Base-by-base conservation (phyloP, 192 early-diverging fungal species). In the Coemansia sp. region DNA sequence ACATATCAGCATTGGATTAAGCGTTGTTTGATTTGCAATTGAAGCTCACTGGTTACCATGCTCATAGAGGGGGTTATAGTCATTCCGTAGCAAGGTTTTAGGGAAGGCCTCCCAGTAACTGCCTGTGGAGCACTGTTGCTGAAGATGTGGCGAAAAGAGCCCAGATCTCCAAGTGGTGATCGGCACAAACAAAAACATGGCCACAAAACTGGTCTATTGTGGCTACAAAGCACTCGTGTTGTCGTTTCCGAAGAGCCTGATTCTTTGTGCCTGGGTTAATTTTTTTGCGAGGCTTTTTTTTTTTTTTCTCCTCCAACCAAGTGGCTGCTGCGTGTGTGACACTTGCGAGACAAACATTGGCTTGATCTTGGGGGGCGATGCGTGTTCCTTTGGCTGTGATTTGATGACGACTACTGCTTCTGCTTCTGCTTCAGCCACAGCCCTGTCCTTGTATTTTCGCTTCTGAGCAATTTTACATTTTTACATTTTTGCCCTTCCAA, bases 181-280 rank as follows among this genome's bases (percentile, higher is more conserved):
- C 48, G 25, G 48, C 48, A 23, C 21, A 52, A 28, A 26, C 23
- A 13, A 4, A 23, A 52, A 26, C 23, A 52, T 26, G 13, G n/a
- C n/a, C 41, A 42, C 41, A 42, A 42, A 31, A 31, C 31, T 3
- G 4, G 31, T 31, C 2, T 4, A 3, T 42, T 42, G 41, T 42
- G 23, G 60, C 25, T 45, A 38, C 59, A 42, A 42, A 28, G 59
- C 38, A 42, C 59, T 39, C 21, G 21, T 41, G 41, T 59, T 37
- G 59, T 5, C 35, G 23, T 41, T 43, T 65, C 35, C 28, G n/a
- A n/a, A n/a, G 35, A 36, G 9, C 11, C 37, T 35, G 6, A 26
- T 26, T 39, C 33, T 25, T 42, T 61, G 35, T 61, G 33, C 10
- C 23, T 25, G 25, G 33, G 36, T 18, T 31, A 31, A 4, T 31